These are phyloP conservation scores for Geum urbanum DNA, from an alignment of 306 rosid genomes.

Conservation along the genomic window DNA sequence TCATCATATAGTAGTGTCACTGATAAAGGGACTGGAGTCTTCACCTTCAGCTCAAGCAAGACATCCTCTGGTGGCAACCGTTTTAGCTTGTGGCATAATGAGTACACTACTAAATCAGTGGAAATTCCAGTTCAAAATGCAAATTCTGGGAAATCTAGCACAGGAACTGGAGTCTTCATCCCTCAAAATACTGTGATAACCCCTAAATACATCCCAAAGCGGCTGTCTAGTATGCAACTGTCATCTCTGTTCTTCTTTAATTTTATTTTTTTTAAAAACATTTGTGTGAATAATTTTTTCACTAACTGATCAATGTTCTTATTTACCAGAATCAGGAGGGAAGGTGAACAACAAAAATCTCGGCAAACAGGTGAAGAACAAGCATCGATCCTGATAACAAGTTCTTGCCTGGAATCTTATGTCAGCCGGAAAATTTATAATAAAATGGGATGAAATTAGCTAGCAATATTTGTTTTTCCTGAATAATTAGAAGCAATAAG, in stretches of 20 bases:
- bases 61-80: conserved; percentile 10
- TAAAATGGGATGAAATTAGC: not conserved
- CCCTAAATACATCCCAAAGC: conserved; percentile 30
- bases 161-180: conserved; percentile 78
- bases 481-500: not conserved
- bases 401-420: not conserved
- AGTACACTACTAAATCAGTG: conserved; percentile 10
- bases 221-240: conserved; percentile 30
- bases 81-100: conserved; percentile 33
- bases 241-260: not conserved
- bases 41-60: not conserved
- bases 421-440: not conserved
- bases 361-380: conserved; percentile 38
- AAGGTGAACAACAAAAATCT: conserved; percentile 28
- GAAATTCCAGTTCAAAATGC: conserved; percentile 42
- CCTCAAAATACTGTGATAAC: conserved; percentile 38
- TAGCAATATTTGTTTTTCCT: not conserved
- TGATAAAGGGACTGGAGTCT: not conserved
- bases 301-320: not conserved
- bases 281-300: not conserved
- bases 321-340: conserved; percentile 25
- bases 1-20: conserved; percentile 7
- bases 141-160: conserved; percentile 45
- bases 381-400: conserved; percentile 24
- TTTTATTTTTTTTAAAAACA: not conserved